These are phyloP conservation scores for Pseudogymnoascus sp. DNA, from an alignment of 2,329 filamentous ascomycete genomes.

Conservation along the genomic window DNA sequence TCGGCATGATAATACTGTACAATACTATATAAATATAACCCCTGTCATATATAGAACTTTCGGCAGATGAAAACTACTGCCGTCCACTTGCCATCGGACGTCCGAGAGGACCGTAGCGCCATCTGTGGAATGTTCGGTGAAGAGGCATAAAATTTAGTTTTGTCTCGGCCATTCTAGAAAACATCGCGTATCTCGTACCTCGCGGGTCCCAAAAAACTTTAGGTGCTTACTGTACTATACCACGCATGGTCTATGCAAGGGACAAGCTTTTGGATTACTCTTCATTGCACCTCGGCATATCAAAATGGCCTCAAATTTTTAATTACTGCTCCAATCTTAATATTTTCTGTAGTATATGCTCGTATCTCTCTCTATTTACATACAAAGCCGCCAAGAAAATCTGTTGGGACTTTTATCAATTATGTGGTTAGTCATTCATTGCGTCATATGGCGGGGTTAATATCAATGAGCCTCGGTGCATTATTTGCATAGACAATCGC, in stretches of 20 bases:
- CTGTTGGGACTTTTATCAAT: background rate
- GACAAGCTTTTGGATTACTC: background rate
- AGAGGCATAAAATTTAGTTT: background rate
- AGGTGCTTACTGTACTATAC: background rate
- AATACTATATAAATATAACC: conserved; percentile 1
- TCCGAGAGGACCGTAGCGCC: background rate
- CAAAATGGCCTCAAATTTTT: background rate
- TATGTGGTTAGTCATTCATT: background rate
- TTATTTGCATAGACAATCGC: background rate
- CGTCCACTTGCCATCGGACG: background rate
- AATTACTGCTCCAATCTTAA: background rate
- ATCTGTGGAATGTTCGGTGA: background rate
- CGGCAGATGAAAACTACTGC: background rate
- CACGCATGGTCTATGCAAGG: background rate
- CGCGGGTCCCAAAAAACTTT: background rate
- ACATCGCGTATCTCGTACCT: background rate
- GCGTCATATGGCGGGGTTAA: background rate
- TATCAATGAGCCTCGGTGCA: conserved; percentile 1
- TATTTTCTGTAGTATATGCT: background rate
- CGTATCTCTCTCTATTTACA: background rate
- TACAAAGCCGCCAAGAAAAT: background rate
- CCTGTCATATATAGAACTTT: background rate
- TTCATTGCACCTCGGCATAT: background rate
- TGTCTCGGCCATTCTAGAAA: background rate
- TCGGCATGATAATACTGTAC: conserved; percentile 6